These are phyloP conservation scores for Ogataea paradorogensis DNA, from an alignment of 805 yeast species.

Conservation along the genomic window DNA sequence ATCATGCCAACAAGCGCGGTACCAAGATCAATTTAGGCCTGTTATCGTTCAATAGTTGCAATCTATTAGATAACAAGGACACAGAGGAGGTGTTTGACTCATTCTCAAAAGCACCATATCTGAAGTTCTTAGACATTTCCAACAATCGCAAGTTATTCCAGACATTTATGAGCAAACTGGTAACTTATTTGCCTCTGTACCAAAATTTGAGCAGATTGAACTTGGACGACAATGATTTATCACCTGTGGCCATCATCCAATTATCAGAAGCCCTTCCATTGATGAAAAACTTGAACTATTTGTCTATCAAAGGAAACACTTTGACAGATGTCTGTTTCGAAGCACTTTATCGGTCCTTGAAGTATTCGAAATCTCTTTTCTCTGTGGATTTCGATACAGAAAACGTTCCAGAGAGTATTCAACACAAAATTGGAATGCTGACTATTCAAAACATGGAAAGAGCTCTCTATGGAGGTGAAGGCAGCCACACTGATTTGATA, in stretches of 20 bases:
- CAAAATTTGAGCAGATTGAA: constrained; percentile 63
- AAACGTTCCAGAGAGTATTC: constrained; percentile 56
- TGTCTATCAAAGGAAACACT: constrained; percentile 65
- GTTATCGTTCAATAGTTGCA: constrained; percentile 65
- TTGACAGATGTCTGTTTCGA: constrained; percentile 60
- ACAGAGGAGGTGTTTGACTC: constrained; percentile 47
- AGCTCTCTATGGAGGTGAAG: constrained; percentile 36
- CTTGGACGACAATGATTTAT: constrained; percentile 64
- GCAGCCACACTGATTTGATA: not conserved
- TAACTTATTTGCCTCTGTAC: constrained; percentile 66
- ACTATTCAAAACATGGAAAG: constrained; percentile 80
- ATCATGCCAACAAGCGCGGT: constrained; percentile 23
- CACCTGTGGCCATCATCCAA: constrained; percentile 51
- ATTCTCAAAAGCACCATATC: constrained; percentile 50
- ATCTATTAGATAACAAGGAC: constrained; percentile 50
- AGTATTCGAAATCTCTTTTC: constrained; percentile 59
- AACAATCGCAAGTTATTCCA: constrained; percentile 69
- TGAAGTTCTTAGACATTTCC: constrained; percentile 75
- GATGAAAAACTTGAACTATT: constrained; percentile 61
- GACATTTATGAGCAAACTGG: constrained; percentile 51
- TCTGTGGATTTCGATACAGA: constrained; percentile 67
- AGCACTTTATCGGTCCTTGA: constrained; percentile 67
- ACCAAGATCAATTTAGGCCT: constrained; percentile 36
- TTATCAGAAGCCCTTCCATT: constrained; percentile 68
- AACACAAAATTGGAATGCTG: constrained; percentile 71